These are phyloP conservation scores for Nakazawaea anatomiae DNA, from an alignment of 805 yeast species.

Conservation along the genomic window DNA sequence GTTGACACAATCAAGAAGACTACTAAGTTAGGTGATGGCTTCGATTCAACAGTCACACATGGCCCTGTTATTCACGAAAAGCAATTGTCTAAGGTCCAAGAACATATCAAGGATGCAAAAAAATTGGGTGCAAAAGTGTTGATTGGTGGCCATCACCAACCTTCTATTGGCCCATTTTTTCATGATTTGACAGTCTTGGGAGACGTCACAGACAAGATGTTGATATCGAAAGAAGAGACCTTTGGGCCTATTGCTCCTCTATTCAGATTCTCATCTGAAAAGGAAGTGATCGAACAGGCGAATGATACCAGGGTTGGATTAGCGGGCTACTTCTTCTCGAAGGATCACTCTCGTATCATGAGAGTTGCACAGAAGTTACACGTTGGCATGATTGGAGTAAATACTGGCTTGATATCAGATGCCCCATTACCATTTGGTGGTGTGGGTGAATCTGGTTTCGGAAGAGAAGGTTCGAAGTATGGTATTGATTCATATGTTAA, in stretches of 20 bases:
- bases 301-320: conserved; percentile 68
- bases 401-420: conserved; percentile 67
- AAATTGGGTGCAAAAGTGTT: conserved; percentile 59
- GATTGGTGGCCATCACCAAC: conserved; percentile 51
- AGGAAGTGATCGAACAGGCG: conserved; percentile 56
- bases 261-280: conserved; percentile 56
- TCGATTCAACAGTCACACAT: conserved; percentile 53
- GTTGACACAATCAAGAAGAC: conserved; percentile 33
- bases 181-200: conserved; percentile 63
- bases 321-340: conserved; percentile 70
- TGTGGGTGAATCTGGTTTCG: conserved; percentile 71
- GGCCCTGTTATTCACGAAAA: conserved; percentile 69
- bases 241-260: conserved; percentile 79
- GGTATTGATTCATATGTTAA: conserved; percentile 71
- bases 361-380: conserved; percentile 63
- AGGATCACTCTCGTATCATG: conserved; percentile 47
- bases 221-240: conserved; percentile 63
- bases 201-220: conserved; percentile 53
- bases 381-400: conserved; percentile 79
- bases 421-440: conserved; percentile 76
- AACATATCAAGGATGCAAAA: conserved; percentile 63
- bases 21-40: conserved; percentile 58
- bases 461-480: conserved; percentile 73
- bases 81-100: conserved; percentile 55
- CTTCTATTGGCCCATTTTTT: conserved; percentile 56